These are phyloP conservation scores for Adansonia gregorii DNA, from an alignment of 441 rosid genomes.

Conservation along the genomic window DNA sequence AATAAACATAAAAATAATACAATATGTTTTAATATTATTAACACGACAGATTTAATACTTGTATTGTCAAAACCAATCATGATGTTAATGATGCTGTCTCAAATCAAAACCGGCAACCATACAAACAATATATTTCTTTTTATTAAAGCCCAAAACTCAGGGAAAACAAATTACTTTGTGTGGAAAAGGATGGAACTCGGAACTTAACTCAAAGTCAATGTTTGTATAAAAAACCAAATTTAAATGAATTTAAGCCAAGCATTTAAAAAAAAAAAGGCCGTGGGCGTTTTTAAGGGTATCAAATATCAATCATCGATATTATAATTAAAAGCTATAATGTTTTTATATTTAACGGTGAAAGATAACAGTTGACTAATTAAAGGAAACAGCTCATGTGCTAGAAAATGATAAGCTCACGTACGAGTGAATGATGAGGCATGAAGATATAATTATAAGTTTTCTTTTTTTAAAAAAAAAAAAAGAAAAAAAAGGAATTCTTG, in stretches of 20 bases:
- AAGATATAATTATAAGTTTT: constrained; percentile 26
- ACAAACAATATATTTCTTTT: not conserved
- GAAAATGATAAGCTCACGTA: constrained; percentile 44
- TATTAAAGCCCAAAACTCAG: not conserved
- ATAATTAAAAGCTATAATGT: not conserved
- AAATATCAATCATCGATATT: not conserved
- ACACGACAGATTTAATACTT: too few relatives aligned
- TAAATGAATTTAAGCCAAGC: not conserved
- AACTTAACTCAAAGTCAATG: too few relatives aligned
- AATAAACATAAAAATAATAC: too few relatives aligned
- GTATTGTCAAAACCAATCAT: constrained; percentile 10
- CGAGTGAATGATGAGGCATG: constrained; percentile 42
- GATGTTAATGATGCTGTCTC: not conserved
- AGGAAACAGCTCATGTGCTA: constrained; percentile 55
- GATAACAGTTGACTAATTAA: constrained; percentile 40
- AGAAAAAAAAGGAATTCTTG: not conserved
- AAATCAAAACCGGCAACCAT: constrained; percentile 5
- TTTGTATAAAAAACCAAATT: not conserved
- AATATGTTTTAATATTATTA: too few relatives aligned
- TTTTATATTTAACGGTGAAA: too few relatives aligned
- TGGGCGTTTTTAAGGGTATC: constrained; percentile 6
- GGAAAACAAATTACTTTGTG: not conserved
- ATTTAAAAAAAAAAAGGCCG: not conserved
- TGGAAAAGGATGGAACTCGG: constrained; percentile 20
- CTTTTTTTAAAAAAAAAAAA: not conserved